Percentiles rank a stretch among this genome's conserved stretches.
Evolutionary conservation across 257 asterid genomes (phyloP).

Genomic region (Salvia splendens): DNA sequence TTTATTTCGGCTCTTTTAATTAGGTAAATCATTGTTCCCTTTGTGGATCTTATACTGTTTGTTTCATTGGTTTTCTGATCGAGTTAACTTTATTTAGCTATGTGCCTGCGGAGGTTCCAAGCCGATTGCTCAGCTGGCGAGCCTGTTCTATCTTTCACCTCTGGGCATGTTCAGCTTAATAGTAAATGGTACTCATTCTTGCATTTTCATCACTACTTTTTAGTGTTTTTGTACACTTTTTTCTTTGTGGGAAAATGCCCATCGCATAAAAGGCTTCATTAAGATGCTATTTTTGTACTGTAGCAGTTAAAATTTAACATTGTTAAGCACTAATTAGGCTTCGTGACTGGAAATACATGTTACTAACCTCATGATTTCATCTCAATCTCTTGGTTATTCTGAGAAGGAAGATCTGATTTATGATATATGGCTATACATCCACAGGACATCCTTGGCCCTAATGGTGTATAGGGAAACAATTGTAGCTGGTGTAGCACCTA

Average conservation of each 20-base stretch:
- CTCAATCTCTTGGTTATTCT: constrained; percentile 17
- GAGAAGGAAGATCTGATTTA: constrained; percentile 31
- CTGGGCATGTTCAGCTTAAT: constrained; percentile 68
- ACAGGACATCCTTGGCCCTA: constrained; percentile 93
- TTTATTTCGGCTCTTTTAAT: constrained; percentile 8
- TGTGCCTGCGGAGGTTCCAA: constrained; percentile 91
- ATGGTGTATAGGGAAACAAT: constrained; percentile 85
- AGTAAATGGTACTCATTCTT: constrained; percentile 71
- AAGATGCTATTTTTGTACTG: neutral
- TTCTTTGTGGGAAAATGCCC: constrained; percentile 10
- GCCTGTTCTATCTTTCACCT: constrained; percentile 65
- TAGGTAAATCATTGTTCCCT: constrained; percentile 5
- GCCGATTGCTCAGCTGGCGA: constrained; percentile 67
- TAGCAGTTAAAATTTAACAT: constrained; percentile 13
- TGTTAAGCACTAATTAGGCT: neutral
- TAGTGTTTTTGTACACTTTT: neutral
- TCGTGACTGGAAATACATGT: constrained; percentile 11
- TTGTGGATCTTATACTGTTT: constrained; percentile 19
- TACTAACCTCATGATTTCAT: neutral
- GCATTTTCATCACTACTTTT: constrained; percentile 10
- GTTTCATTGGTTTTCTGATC: constrained; percentile 29
- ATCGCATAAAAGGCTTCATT: neutral
- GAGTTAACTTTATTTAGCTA: constrained; percentile 52
- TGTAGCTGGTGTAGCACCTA: constrained; percentile 69
- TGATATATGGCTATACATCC: constrained; percentile 37